Evolutionary conservation across 305 asterid species (phyloP), one percentile per base, ranked within the genome.

Genomic region (Caryopteris hybrid): DNA sequence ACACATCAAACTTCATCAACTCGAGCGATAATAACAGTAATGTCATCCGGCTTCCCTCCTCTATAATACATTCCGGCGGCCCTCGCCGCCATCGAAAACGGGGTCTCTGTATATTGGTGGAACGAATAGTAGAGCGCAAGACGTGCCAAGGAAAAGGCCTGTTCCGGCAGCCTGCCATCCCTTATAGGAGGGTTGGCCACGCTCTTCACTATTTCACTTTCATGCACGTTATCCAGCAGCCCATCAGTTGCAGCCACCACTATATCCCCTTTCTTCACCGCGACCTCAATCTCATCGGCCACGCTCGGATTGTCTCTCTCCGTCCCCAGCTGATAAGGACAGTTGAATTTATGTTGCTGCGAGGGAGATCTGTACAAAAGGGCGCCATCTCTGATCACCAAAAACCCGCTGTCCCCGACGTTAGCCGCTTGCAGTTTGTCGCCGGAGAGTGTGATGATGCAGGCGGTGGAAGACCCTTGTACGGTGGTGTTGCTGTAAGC

Each of bases 321-420:
- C 0, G 50, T 23, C 20, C 76, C 80, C 11, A 83, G 38, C 55
- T 84, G 89, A 45, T 64, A 84, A 0, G 89, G 89, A 0, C 11
- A 2, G 59, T 79, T 79, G 64, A 86, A 86, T 2, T 31, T 0
- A 3, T 4, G 36, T 38, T 51, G 78, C 54, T 81, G 84, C 25
- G 11, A 33, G 4, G 70, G 75, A 2, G 86, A 78, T 2, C 25
- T 33, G 60, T 43, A 81, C 2, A 74, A 18, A 2, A 39, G 31
- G 42, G 36, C 54, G 2, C 78, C 78, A 0, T 45, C 46, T 13
- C 89, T 69, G 14, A 86, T 64, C 53, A 86, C 70, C 45, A 70
- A 0, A 50, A 86, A 86, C 3, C 83, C 85, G 17, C 85, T 78
- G 43, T 86, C 89, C 6, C 92, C 92, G 5, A 84, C n/a, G 39